phyloP scores from a whole-genome alignment of 129 eudicot genomes.

The Centrapalus pauciflorus region DNA sequence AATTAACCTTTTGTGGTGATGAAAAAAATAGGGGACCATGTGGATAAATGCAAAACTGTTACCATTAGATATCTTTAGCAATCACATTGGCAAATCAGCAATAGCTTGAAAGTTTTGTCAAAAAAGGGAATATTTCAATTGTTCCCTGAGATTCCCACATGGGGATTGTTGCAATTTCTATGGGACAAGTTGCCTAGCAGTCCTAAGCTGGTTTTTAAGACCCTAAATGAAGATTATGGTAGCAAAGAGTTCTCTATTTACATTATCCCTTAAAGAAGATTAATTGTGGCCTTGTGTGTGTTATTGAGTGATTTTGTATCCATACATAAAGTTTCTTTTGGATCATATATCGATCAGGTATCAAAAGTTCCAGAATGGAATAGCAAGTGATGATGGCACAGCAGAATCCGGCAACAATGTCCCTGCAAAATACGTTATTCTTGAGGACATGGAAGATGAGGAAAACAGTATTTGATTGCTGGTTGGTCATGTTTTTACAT shows the following conservation, averaged over 20 bases:
- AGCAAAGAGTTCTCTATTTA: neutral
- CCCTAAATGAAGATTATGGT: neutral
- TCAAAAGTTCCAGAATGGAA: slow-evolving; percentile 60
- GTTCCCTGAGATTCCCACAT: neutral
- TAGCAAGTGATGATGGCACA: slow-evolving; percentile 25
- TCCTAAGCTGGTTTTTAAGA: neutral
- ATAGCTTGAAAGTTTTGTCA: too few relatives aligned
- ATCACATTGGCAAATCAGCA: too few relatives aligned
- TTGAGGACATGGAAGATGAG: slow-evolving; percentile 63
- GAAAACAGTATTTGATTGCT: slow-evolving; percentile 20
- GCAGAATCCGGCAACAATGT: slow-evolving; percentile 11
- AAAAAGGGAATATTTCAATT: neutral
- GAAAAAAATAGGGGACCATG: too few relatives aligned
- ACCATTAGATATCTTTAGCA: too few relatives aligned
- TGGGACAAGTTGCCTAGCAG: neutral
- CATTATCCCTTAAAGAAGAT: neutral
- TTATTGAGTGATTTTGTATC: neutral
- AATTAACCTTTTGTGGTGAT: too few relatives aligned
- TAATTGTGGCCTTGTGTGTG: neutral
- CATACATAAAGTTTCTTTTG: neutral
- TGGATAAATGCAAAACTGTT: too few relatives aligned
- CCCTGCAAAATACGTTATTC: slow-evolving; percentile 74
- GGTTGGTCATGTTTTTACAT: slow-evolving; percentile 13
- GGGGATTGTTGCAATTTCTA: neutral
- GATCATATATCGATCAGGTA: slow-evolving; percentile 43